Evolutionary conservation across 257 asterid genomes (phyloP).

Genomic region (Asclepias syriaca): DNA sequence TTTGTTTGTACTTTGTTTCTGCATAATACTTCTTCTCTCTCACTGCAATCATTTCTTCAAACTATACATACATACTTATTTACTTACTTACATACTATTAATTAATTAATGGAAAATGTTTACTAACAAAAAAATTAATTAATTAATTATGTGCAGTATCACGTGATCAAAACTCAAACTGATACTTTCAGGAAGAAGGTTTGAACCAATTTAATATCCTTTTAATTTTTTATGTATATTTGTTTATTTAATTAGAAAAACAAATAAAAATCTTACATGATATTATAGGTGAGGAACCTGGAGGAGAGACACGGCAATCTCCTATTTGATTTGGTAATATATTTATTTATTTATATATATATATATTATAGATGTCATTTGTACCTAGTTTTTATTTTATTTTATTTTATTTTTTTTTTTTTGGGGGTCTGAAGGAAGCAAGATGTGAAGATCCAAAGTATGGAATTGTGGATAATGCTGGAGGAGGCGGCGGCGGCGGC

Average conservation of each 20-base stretch:
- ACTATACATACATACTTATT: too few species aligned
- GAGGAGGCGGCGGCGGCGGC: slow-evolving; percentile 17
- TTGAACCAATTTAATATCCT: neutral
- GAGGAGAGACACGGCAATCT: slow-evolving; percentile 35
- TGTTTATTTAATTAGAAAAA: too few species aligned
- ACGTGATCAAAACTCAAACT: slow-evolving; percentile 33
- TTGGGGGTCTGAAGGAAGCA: slow-evolving; percentile 18
- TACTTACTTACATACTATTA: too few species aligned
- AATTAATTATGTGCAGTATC: slow-evolving; percentile 24
- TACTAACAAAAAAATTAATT: neutral
- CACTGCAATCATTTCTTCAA: too few species aligned
- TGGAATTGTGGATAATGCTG: slow-evolving; percentile 30
- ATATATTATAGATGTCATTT: neutral
- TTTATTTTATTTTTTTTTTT: too few species aligned
- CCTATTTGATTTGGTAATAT: slow-evolving; percentile 25
- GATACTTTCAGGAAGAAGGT: slow-evolving; percentile 37
- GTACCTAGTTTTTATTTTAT: neutral
- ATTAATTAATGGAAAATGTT: neutral
- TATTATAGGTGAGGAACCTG: slow-evolving; percentile 31
- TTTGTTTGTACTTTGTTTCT: neutral
- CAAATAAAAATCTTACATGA: neutral
- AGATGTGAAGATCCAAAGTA: slow-evolving; percentile 29
- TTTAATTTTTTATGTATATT: neutral
- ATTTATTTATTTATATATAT: too few species aligned
- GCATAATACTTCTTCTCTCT: neutral